Evolutionary conservation across 306 rosid species (phyloP), one percentile per base, ranked within the genome.

Genomic region (Gillenia trifoliata): DNA sequence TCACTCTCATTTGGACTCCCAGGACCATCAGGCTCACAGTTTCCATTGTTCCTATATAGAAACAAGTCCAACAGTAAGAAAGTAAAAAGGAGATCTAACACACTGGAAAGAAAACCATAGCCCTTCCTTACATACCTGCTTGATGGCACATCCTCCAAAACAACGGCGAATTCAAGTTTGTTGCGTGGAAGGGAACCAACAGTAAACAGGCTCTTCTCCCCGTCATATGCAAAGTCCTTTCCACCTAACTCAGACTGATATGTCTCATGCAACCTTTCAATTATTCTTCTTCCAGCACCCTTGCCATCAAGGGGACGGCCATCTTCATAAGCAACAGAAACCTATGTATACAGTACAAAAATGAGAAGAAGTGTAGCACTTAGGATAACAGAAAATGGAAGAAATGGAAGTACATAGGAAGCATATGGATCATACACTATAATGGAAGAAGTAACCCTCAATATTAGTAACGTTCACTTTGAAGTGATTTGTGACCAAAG

Each of bases 221-320:
- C 99, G 36, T 95, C 99, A 57, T 95, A 95, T 1, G 99, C 99
- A 30, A 95, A 89, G 62, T 88, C 84, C 75, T 92, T 95, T 23
- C 94, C 97, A 28, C 85, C 87, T 55, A 95, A 64, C 74, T 90
- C 95, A 5, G 87, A 73, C n/a, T 65, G 74, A 69, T 95, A 95
- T 0, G 99, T 95, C 41, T 90, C 92, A 62, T 92, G 91, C 23
- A 95, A 91, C 75, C 82, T 86, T 54, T 90, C 99, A 0, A 94
- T 71, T 5, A 94, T 87, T 34, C 81, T 90, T 60, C 99, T 84
- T 19, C 98, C 99, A 5, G 80, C 75, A 6, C 99, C 99, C 73
- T 89, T 90, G 0, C 88, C 96, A 36, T 94, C 99, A 16, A 92
- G 92, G 56, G 97, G 96, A 15, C 93, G 91, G 6, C 96, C 99